Percentiles rank a stretch among this genome's conserved stretches.
phyloP scores from a whole-genome alignment of 176 grass and related monocot genomes.

The Juncus effusus region DNA sequence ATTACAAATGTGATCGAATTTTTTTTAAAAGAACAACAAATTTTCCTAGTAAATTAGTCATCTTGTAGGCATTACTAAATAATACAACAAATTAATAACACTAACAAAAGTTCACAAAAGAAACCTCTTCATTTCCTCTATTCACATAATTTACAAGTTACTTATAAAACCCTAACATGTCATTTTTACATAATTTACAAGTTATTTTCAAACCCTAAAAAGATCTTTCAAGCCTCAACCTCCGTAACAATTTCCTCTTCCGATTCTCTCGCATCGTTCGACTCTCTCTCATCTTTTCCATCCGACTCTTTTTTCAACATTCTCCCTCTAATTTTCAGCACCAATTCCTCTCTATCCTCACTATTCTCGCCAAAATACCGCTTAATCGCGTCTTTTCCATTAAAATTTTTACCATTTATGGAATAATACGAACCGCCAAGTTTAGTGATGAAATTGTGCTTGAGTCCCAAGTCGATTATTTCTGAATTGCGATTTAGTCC shows the following conservation, averaged over 20 bases:
- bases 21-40: too few relatives aligned
- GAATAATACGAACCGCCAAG: conserved; percentile 29
- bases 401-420: conserved; percentile 29
- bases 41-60: too few relatives aligned
- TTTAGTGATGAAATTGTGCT: conserved; percentile 37
- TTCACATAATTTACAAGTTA: too few relatives aligned
- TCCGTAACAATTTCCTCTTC: conserved; percentile 31
- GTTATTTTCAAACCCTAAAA: not conserved
- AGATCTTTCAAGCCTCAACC: conserved; percentile 24
- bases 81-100: too few relatives aligned
- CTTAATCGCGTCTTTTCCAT: conserved; percentile 53
- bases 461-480: conserved; percentile 37
- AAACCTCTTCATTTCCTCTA: too few relatives aligned
- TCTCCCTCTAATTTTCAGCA: conserved; percentile 34
- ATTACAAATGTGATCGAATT: too few relatives aligned
- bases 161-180: too few relatives aligned
- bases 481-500: conserved; percentile 42
- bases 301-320: conserved; percentile 16
- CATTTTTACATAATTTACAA: conserved; percentile 13
- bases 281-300: not conserved
- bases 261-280: conserved; percentile 12
- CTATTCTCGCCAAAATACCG: conserved; percentile 36
- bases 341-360: conserved; percentile 31
- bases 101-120: too few relatives aligned
- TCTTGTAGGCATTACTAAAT: too few relatives aligned